These are phyloP conservation scores for Pelargonium nanum DNA, from an alignment of 345 rosid genomes.

Conservation along the genomic window DNA sequence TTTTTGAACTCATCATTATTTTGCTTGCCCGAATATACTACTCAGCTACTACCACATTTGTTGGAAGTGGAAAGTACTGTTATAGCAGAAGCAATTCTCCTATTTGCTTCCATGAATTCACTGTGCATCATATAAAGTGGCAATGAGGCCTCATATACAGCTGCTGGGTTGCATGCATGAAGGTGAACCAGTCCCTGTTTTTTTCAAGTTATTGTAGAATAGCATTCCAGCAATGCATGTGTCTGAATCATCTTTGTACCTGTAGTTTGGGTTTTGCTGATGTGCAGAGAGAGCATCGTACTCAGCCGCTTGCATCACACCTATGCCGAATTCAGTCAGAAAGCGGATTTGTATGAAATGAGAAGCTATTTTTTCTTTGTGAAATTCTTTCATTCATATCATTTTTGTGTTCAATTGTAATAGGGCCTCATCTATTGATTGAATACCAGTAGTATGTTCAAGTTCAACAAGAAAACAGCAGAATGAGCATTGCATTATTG, in stretches of 20 bases:
- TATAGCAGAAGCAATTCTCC: neutral
- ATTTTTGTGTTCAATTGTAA: neutral
- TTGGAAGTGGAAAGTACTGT: neutral
- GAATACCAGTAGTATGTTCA: no score
- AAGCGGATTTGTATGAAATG: neutral
- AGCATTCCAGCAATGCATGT: neutral
- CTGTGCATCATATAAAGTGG: no score
- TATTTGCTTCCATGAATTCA: neutral
- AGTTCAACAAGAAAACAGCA: no score
- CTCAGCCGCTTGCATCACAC: neutral
- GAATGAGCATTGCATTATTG: no score
- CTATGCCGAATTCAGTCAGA: neutral
- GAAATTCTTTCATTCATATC: neutral
- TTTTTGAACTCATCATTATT: conserved; percentile 25
- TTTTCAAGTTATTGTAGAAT: neutral
- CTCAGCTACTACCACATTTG: no score
- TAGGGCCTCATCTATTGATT: no score
- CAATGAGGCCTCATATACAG: neutral
- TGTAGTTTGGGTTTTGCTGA: neutral
- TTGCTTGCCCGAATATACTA: conserved; percentile 1
- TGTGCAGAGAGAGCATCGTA: neutral
- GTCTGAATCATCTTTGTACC: no score
- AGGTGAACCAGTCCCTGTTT: neutral
- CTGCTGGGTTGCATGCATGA: neutral
- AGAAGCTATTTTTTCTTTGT: neutral